A percentile compares a stretch with the other conserved stretches of the same genome.
Evolutionary conservation across 306 rosid genomes (phyloP).

Genomic region (Cucumis melo): DNA sequence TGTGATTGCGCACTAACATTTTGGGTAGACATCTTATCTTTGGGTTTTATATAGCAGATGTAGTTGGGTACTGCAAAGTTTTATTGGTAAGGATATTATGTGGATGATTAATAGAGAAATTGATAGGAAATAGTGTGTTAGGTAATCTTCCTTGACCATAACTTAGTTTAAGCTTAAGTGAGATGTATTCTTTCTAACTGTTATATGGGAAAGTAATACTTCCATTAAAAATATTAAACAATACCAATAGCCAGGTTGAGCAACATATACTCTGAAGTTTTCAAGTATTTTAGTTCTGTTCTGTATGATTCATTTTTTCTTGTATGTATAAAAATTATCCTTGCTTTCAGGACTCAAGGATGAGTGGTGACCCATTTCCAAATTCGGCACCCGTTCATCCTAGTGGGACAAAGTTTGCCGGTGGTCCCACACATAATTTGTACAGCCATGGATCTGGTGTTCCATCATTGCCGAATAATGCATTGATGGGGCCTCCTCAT

Average conservation of each 20-base stretch:
- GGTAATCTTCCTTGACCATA: not conserved
- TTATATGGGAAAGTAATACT: not conserved
- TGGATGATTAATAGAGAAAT: not conserved
- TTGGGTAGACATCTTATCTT: not conserved
- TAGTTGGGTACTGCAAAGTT: not conserved
- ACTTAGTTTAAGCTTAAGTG: not conserved
- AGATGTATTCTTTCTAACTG: not conserved
- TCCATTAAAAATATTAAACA: not conserved
- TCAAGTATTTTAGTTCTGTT: not conserved
- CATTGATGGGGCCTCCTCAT: slow-evolving; percentile 45
- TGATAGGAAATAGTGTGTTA: not conserved
- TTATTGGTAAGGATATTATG: not conserved
- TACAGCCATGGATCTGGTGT: slow-evolving; percentile 45
- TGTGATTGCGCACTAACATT: not conserved
- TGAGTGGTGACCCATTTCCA: slow-evolving; percentile 45
- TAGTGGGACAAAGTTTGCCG: slow-evolving; percentile 35
- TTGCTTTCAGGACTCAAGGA: slow-evolving; percentile 53
- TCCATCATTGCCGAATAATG: slow-evolving; percentile 40
- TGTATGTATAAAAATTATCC: not conserved
- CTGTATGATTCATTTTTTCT: not conserved
- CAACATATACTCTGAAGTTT: not conserved
- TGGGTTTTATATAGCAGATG: not conserved
- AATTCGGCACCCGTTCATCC: slow-evolving; percentile 36
- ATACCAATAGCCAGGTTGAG: not conserved
- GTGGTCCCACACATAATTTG: slow-evolving; percentile 49